phyloP scores from a whole-genome alignment of 768 basidiomycete species.

The Tephrocybe sp. region DNA sequence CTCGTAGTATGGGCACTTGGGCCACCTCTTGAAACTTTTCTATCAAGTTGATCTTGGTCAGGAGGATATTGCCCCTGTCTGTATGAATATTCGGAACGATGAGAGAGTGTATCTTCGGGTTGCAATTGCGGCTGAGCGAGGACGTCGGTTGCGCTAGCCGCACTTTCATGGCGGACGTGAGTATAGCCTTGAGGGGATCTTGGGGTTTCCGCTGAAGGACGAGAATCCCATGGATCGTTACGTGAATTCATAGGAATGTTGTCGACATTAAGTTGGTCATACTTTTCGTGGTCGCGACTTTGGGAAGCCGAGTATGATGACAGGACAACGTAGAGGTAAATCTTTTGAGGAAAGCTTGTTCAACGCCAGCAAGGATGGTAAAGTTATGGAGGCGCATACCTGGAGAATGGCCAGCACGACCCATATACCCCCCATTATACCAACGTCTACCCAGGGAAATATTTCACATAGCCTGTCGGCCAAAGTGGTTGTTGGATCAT shows the following conservation, averaged over 20 bases:
- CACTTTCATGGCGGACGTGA: conserved; percentile 56
- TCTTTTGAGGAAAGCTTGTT: conserved; percentile 32
- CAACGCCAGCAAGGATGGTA: not conserved
- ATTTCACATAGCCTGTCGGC: conserved; percentile 80
- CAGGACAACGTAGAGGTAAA: conserved; percentile 41
- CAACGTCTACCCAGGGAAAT: conserved; percentile 90
- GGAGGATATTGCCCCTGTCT: conserved; percentile 30
- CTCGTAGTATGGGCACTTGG: conserved; percentile 2
- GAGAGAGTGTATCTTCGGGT: conserved; percentile 40
- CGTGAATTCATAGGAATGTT: conserved; percentile 62
- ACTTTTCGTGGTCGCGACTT: conserved; percentile 77
- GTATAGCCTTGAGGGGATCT: conserved; percentile 33
- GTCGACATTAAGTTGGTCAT: conserved; percentile 71
- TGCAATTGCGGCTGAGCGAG: conserved; percentile 46
- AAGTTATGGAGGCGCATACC: conserved; percentile 35
- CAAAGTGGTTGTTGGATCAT: conserved; percentile 40
- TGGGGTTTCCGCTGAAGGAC: conserved; percentile 44
- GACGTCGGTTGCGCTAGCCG: conserved; percentile 53
- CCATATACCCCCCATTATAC: conserved; percentile 90
- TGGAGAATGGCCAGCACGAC: conserved; percentile 74
- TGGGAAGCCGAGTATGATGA: conserved; percentile 70
- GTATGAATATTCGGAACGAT: conserved; percentile 27
- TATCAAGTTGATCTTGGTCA: conserved; percentile 18
- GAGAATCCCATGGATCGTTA: conserved; percentile 68
- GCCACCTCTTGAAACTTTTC: conserved; percentile 16